Base-by-base conservation (phyloP, 495 filamentous ascomycete species). In the Hypoxylon rickii region DNA sequence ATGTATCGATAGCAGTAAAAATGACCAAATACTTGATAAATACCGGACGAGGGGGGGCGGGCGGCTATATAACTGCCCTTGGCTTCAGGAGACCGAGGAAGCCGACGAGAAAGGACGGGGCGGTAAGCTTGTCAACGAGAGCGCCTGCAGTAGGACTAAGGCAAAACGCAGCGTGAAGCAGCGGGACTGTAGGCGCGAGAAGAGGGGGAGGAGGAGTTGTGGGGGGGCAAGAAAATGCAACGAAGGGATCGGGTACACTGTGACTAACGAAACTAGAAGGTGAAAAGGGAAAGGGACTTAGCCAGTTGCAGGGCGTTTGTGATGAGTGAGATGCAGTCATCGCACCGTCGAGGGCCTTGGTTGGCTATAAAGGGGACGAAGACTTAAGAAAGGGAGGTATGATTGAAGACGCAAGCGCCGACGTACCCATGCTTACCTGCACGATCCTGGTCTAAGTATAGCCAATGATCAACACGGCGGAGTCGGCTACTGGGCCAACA, bases 251-350 rank as follows among this genome's bases (percentile, higher is more conserved):
- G 40, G 38, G 53, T 40, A 46, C 53, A 47, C 44, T 39, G 55
- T 59, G 51, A 68, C 63, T 61, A 66, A 54, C 64, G 63, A 54
- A 60, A 61, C 45, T 63, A 75, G 72, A 73, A 53, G 49, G 47
- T 36, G 36, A 41, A 42, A 36, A 31, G 44, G 26, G 50, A 42
- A 47, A 31, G 37, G 44, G 44, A 33, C 54, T 36, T 36, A 10
- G 44, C 55, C 55, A 51, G 11, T 63, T 16, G 51, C n/a, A 48
- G 56, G 37, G 51, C 32, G 37, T 22, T 44, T 45, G 42, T 39
- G 32, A 58, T 41, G 24, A 54, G 49, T 32, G 20, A 59, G 49
- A 54, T 53, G 57, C 54, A 59, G 60, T 55, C 41, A 63, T 44
- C 44, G 49, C 45, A 41, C 49, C 46, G 55, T 55, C 38, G 24